Conservation (phyloP, 352 stramenopile genomes). For the Phytophthora uliginosa region DNA sequence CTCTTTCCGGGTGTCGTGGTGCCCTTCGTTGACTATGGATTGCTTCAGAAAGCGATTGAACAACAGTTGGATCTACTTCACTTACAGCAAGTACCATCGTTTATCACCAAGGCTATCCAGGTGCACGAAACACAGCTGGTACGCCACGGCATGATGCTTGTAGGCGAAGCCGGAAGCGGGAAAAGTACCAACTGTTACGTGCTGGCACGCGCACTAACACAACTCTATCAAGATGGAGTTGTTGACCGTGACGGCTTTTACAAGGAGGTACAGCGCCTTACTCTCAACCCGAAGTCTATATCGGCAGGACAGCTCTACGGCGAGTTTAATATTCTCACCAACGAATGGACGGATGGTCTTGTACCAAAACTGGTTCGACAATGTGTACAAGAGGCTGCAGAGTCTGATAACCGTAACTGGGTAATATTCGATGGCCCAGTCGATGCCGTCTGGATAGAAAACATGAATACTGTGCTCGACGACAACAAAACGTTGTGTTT, state of each 20-base stretch:
- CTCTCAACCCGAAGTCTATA: constrained; percentile 97
- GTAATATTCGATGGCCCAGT: constrained; percentile 93
- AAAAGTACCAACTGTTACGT: constrained; percentile 91
- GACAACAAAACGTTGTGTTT: constrained; percentile 92
- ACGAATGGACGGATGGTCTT: constrained; percentile 95
- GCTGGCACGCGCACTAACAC: constrained; percentile 76
- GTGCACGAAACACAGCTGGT: constrained; percentile 94
- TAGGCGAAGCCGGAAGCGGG: constrained; percentile 91
- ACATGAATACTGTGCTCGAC: constrained; percentile 93
- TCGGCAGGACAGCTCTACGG: constrained; percentile 96
- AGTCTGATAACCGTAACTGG: constrained; percentile 91
- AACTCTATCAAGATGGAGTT: constrained; percentile 83
- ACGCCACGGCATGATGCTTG: constrained; percentile 96
- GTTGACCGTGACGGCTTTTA: constrained; percentile 90
- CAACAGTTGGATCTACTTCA: constrained; percentile 80
- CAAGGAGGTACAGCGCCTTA: constrained; percentile 88
- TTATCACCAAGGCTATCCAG: constrained; percentile 91
- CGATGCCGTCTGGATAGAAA: constrained; percentile 95
- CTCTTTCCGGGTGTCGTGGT: constrained; percentile 95
- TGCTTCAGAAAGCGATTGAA: constrained; percentile 92
- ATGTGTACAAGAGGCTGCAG: constrained; percentile 80
- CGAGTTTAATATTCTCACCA: constrained; percentile 95
- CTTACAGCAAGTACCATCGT: constrained; percentile 88
- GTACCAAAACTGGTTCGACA: constrained; percentile 95
- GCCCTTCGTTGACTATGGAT: constrained; percentile 95